Evolutionary conservation across 352 stramenopile genomes (phyloP), one percentile per base, ranked within the genome.

Genomic region (Ochromonadaceae sp.): DNA sequence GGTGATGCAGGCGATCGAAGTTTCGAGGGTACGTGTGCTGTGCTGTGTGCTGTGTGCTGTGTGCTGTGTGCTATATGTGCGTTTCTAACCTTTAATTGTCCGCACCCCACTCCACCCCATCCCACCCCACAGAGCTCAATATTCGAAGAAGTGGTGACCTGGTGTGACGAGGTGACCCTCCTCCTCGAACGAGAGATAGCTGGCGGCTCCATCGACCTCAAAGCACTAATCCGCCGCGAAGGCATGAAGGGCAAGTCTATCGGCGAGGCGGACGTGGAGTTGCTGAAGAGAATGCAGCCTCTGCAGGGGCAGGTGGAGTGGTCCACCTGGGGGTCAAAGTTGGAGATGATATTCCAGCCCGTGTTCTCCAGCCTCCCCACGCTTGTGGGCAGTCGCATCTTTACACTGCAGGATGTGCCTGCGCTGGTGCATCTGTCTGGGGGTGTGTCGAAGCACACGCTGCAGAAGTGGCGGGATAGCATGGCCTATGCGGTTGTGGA

Each of bases 311-410:
- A 3, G 20, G 55, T 63, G 2, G 38, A 47, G 22, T 63, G 55
- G 55, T 52, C 38, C 22, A 63, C 55, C 10, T 63, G 55, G 55
- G 38, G 55, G 14, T 52, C 34, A 2, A 63, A 63, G 52, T 22
- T 63, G 30, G 55, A 63, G 22, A 36, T 7, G 2, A 63, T 63
- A 9, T 63, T 63, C 30, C 28, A 14, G 7, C 35, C 55, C 5
- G 22, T 63, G 2, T 63, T 63, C 25, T 4, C 55, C 17, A 9
- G 15, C 26, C 12, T 63, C 26, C 55, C 55, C 2, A 34, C 12
- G 26, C 5, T 63, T 17, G 9, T 22, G 55, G 55, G 36, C 36
- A 32, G 38, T 30, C 52, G 28, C 28, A 38, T 63, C 7, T 42
- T 4, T 17, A 63, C 55, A 22, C 9, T 4, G 28, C 36, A 26